These are phyloP conservation scores for Immersiella caudata DNA, from an alignment of 495 filamentous ascomycete genomes.

Conservation along the genomic window DNA sequence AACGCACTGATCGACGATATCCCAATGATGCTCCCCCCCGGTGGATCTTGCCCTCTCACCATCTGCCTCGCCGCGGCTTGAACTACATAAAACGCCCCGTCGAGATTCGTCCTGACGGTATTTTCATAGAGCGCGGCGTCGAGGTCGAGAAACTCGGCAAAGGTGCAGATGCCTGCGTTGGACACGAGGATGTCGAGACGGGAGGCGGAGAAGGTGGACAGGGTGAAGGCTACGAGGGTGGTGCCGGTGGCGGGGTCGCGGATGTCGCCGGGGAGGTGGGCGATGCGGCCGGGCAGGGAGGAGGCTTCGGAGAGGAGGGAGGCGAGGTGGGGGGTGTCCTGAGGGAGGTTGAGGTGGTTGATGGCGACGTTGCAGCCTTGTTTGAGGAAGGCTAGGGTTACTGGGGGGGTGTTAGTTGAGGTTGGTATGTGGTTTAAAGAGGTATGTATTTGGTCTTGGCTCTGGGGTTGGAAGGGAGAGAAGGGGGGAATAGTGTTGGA, in stretches of 20 bases:
- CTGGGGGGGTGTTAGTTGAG: too few species aligned
- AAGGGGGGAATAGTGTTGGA: too few species aligned
- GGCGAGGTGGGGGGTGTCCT: slow-evolving; percentile 56
- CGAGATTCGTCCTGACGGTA: slow-evolving; percentile 77
- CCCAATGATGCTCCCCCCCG: slow-evolving; percentile 80
- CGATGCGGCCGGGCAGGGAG: slow-evolving; percentile 54
- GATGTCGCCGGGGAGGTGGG: slow-evolving; percentile 67
- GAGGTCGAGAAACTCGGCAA: slow-evolving; percentile 79
- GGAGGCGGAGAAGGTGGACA: slow-evolving; percentile 54
- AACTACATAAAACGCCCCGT: slow-evolving; percentile 81
- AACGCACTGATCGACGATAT: slow-evolving; percentile 82
- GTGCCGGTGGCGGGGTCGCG: slow-evolving; percentile 64
- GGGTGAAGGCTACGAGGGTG: slow-evolving; percentile 58
- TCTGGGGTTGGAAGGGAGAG: too few species aligned
- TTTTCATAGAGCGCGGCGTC: slow-evolving; percentile 61
- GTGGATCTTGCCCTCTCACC: slow-evolving; percentile 58
- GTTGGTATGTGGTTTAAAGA: too few species aligned
- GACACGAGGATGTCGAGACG: slow-evolving; percentile 79
- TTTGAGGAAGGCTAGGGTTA: slow-evolving; percentile 61
- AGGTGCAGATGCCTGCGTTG: slow-evolving; percentile 86
- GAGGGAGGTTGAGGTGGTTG: slow-evolving; percentile 66
- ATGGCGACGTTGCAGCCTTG: slow-evolving; percentile 71
- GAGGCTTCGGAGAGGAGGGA: slow-evolving; percentile 58
- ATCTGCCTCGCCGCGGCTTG: slow-evolving; percentile 85
- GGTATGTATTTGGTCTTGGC: too few species aligned